These are phyloP conservation scores for Heimioporus sp. DNA, from an alignment of 768 basidiomycete species.

Conservation along the genomic window DNA sequence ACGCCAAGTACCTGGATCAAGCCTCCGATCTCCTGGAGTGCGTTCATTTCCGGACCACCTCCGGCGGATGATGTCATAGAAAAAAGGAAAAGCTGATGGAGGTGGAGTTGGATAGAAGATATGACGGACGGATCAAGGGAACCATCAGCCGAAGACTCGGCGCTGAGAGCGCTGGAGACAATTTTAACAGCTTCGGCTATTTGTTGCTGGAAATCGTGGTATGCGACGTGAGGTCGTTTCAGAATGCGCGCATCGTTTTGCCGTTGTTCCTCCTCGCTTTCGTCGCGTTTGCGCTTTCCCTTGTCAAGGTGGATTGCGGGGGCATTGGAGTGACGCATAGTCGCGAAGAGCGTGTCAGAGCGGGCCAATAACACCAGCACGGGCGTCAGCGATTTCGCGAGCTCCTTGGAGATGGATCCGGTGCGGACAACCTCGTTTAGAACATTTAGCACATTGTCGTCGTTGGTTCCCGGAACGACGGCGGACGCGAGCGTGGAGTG, in stretches of 20 bases:
- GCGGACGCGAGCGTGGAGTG: slow-evolving; percentile 51
- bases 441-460: slow-evolving; percentile 51
- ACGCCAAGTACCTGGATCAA: slow-evolving; percentile 82
- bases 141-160: slow-evolving; percentile 35
- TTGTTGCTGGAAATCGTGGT: slow-evolving; percentile 51
- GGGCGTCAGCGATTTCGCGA: slow-evolving; percentile 58
- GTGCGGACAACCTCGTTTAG: slow-evolving; percentile 48
- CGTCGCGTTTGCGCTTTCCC: slow-evolving; percentile 75
- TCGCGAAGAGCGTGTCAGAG: slow-evolving; percentile 64
- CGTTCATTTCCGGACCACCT: slow-evolving; percentile 51
- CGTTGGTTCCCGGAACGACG: slow-evolving; percentile 43
- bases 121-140: slow-evolving; percentile 57
- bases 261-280: slow-evolving; percentile 34
- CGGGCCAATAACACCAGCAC: slow-evolving; percentile 63
- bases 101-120: slow-evolving; percentile 65
- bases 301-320: slow-evolving; percentile 61
- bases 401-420: slow-evolving; percentile 48
- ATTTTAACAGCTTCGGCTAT: slow-evolving; percentile 59
- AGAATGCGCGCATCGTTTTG: slow-evolving; percentile 26
- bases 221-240: slow-evolving; percentile 48
- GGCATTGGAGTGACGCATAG: slow-evolving; percentile 61
- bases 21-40: slow-evolving; percentile 74
- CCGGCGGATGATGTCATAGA: slow-evolving; percentile 65
- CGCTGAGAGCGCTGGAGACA: slow-evolving; percentile 49
- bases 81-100: slow-evolving; percentile 79